Conservation (phyloP, 2,329 filamentous ascomycete genomes). For the Periconia digitata region DNA sequence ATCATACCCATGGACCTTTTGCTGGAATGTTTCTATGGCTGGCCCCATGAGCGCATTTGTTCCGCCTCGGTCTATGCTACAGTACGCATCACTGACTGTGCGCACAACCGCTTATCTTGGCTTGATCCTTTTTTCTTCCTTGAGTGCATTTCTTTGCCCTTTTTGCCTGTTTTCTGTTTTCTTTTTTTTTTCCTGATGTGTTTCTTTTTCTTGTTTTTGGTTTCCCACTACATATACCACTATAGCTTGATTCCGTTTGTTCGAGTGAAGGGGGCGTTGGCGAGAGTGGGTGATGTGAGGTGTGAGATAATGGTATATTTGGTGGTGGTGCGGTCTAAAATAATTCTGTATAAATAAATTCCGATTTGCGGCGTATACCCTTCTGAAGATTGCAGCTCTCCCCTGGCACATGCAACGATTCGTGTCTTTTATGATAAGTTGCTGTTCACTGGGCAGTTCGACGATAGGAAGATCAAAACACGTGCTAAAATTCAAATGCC, state of each 20-base stretch:
- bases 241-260: slow-evolving; percentile 29
- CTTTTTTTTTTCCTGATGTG: slow-evolving; percentile 17
- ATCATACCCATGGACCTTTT: slow-evolving; percentile 39
- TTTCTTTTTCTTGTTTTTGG: slow-evolving; percentile 6
- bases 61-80: slow-evolving; percentile 27
- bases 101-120: slow-evolving; percentile 8
- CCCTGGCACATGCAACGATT: no score
- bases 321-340: slow-evolving; percentile 18
- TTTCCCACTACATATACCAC: slow-evolving; percentile 42
- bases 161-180: slow-evolving; percentile 21
- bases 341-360: slow-evolving; percentile 29
- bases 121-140: slow-evolving; percentile 24
- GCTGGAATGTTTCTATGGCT: slow-evolving; percentile 40
- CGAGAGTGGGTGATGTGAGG: slow-evolving; percentile 14
- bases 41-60: slow-evolving; percentile 37
- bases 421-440: no score
- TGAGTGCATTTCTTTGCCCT: slow-evolving; percentile 8
- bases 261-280: slow-evolving; percentile 23
- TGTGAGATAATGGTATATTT: not conserved
- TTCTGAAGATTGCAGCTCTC: no score
- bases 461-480: no score
- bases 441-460: no score
- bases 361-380: not conserved
- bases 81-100: slow-evolving; percentile 4
- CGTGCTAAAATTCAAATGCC: slow-evolving; percentile 7